These are phyloP conservation scores for Stagonosporopsis vannaccii DNA, from an alignment of 2,329 filamentous ascomycete species.

Conservation along the genomic window DNA sequence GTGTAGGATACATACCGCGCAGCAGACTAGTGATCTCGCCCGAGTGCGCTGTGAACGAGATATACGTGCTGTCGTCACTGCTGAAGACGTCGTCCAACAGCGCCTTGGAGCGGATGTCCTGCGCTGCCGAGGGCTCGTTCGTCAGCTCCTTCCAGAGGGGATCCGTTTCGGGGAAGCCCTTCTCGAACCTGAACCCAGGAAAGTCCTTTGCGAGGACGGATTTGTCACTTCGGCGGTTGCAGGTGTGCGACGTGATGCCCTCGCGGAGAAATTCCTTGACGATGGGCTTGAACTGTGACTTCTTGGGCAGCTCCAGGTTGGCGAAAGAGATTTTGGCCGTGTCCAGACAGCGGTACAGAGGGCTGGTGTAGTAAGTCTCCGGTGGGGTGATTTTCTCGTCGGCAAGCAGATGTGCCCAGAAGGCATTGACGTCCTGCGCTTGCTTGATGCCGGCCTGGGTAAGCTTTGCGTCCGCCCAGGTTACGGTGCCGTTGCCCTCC, in stretches of 20 bases:
- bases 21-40: conserved; percentile 65
- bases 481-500: conserved; percentile 68
- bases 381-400: conserved; percentile 66
- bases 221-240: conserved; percentile 67
- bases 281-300: conserved; percentile 62
- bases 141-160: conserved; percentile 58
- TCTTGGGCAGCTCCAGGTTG: conserved; percentile 59
- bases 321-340: conserved; percentile 70
- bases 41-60: conserved; percentile 66
- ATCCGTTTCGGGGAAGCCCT: conserved; percentile 67
- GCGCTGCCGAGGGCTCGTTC: conserved; percentile 59
- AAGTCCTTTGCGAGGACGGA: conserved; percentile 60
- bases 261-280: conserved; percentile 73
- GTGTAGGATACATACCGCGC: conserved; percentile 32
- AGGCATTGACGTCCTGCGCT: conserved; percentile 64
- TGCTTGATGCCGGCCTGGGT: conserved; percentile 65
- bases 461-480: conserved; percentile 70
- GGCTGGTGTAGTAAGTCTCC: conserved; percentile 70
- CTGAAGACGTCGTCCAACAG: conserved; percentile 63
- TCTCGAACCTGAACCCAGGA: conserved; percentile 65
- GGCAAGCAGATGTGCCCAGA: conserved; percentile 62
- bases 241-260: conserved; percentile 72
- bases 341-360: conserved; percentile 67
- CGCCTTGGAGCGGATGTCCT: conserved; percentile 55
- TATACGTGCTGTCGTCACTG: conserved; percentile 55